phyloP scores from a whole-genome alignment of 768 basidiomycete genomes.

The Termitomyces sp. region DNA sequence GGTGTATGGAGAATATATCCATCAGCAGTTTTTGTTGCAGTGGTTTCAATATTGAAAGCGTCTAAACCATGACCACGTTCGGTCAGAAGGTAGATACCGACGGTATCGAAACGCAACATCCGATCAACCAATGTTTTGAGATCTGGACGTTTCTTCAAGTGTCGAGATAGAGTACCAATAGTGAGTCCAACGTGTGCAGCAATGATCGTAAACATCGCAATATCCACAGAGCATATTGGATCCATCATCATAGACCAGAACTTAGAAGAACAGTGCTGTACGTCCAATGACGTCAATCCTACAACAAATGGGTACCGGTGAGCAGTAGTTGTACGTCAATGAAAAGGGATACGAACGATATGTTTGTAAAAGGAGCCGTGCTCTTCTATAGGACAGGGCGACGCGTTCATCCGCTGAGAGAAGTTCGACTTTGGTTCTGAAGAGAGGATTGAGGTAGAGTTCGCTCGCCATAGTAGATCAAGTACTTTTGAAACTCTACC shows the following conservation, averaged over 20 bases:
- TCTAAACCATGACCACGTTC: slow-evolving; percentile 61
- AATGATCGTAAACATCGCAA: slow-evolving; percentile 49
- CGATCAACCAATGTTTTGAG: slow-evolving; percentile 42
- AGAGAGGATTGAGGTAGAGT: slow-evolving; percentile 42
- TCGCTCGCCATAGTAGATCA: slow-evolving; percentile 27
- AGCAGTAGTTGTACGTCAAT: slow-evolving; percentile 2
- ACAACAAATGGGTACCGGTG: background rate
- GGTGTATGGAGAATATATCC: slow-evolving; percentile 55
- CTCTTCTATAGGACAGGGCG: slow-evolving; percentile 45
- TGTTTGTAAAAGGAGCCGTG: slow-evolving; percentile 42
- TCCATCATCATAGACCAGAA: slow-evolving; percentile 54
- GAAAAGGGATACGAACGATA: slow-evolving; percentile 31
- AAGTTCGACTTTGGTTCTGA: slow-evolving; percentile 37
- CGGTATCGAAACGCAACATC: slow-evolving; percentile 47
- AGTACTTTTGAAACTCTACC: background rate
- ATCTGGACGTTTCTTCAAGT: slow-evolving; percentile 44
- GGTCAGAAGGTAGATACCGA: slow-evolving; percentile 48
- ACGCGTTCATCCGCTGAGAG: slow-evolving; percentile 42
- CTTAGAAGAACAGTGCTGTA: slow-evolving; percentile 40
- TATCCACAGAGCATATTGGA: slow-evolving; percentile 45
- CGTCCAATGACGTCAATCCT: slow-evolving; percentile 42
- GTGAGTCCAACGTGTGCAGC: slow-evolving; percentile 47
- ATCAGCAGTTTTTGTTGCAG: slow-evolving; percentile 42
- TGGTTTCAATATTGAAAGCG: slow-evolving; percentile 57
- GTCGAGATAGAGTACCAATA: slow-evolving; percentile 50